Evolutionary conservation across 2,329 filamentous ascomycete genomes (phyloP), one percentile per base, ranked within the genome.

Genomic region (Cadophora malorum): DNA sequence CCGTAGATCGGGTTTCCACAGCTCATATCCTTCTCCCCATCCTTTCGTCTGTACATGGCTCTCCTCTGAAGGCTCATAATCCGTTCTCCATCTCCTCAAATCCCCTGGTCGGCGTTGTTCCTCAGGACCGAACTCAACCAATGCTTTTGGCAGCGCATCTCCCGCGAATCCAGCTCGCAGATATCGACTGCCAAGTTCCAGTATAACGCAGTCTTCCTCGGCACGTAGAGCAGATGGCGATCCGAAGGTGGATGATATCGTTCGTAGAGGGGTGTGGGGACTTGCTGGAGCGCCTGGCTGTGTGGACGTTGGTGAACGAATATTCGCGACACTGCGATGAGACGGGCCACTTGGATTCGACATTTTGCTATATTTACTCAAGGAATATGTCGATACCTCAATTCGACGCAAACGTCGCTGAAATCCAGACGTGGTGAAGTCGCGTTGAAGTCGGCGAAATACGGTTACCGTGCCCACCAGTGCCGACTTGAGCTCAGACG

Each of bases 131-230:
- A 94, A 95, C 25, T 86, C 83, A 25, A 94, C 81, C 16, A 85
- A 84, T 0, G 84, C 86, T 78, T 95, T 96, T 73, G 94, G 94
- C 3, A 84, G 81, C 53, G 89, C 86, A 78, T 97, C 94, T 63
- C 94, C 94, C 6, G 94, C 92, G 77, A 97, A 96, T 0, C 96
- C 96, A 10, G 91, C 90, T 55, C 91, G 88, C 31, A 98, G 79
- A 79, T 89, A 91, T 25, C 95, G 88, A 10, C 92, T 87, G 0
- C 94, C 94, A 45, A 98, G 79, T 78, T 98, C 94, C 63, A 97
- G 83, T 52, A 99, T 86, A 5, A 97, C 80, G 7, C 90, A 84
- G 73, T 97, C 96, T 76, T 99, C 96, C 74, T 97, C 94, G 75
- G 90, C 82, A 75, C 89, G 83, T 73, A 91, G 79, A 75, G 88